Conservation (phyloP, 1,139 yeast genomes). For the Blastobotrys buckinghamii region DNA sequence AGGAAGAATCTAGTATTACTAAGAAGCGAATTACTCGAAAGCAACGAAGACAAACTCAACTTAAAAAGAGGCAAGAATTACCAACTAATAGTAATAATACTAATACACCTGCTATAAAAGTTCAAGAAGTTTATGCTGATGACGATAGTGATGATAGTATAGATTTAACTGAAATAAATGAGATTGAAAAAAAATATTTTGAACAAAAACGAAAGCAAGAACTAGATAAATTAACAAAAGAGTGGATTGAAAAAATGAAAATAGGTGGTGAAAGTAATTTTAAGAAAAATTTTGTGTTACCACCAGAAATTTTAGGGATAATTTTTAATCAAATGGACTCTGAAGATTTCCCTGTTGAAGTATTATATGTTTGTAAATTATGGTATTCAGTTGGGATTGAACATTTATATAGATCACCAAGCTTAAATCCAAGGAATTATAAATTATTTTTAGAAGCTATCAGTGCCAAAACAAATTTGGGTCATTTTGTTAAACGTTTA, state of each 20-base stretch:
- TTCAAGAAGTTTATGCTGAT: conserved; percentile 8
- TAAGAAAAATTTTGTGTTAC: conserved; percentile 32
- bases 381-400: conserved; percentile 60
- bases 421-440: conserved; percentile 61
- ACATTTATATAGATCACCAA: conserved; percentile 57
- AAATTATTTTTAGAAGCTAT: conserved; percentile 66
- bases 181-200: conserved; percentile 10
- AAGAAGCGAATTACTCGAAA: not conserved
- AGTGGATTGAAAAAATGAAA: conserved; percentile 9
- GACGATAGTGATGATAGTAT: conserved; percentile 7
- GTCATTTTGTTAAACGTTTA: conserved; percentile 36
- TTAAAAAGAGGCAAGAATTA: conserved; percentile 6
- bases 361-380: conserved; percentile 53
- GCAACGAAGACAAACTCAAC: conserved; percentile 7
- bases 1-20: not conserved
- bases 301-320: conserved; percentile 54
- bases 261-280: not conserved
- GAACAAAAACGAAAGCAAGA: conserved; percentile 9
- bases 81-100: not conserved
- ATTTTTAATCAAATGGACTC: conserved; percentile 40
- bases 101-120: not conserved
- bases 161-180: conserved; percentile 13
- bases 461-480: conserved; percentile 28
- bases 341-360: conserved; percentile 32
- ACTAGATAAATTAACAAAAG: conserved; percentile 10